Percentiles rank a stretch among this genome's conserved stretches.
These are phyloP conservation scores for Aspergillus ibericus DNA, from an alignment of 2,329 filamentous ascomycete genomes.

Conservation along the genomic window DNA sequence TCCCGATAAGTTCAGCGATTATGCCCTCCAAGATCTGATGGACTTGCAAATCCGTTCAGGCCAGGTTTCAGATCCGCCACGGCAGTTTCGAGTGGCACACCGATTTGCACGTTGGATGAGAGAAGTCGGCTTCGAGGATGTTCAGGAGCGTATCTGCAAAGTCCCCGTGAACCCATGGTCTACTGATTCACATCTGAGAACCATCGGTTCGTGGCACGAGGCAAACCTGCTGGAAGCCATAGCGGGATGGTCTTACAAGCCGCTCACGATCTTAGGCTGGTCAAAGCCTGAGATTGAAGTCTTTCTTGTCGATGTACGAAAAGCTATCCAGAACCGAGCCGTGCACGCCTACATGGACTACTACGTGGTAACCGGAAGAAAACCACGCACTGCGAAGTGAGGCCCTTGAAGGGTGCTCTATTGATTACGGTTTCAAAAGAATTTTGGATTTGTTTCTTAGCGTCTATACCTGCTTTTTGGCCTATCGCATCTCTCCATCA, in stretches of 20 bases:
- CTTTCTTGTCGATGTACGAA: constrained; percentile 46
- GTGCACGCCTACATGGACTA: constrained; percentile 46
- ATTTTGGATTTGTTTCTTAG: background rate
- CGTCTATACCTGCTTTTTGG: background rate
- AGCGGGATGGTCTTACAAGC: constrained; percentile 47
- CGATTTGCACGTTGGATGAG: constrained; percentile 56
- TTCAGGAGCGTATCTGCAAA: constrained; percentile 54
- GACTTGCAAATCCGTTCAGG: constrained; percentile 45
- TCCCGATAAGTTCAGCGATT: constrained; percentile 35
- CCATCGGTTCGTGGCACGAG: constrained; percentile 52
- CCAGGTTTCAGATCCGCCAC: constrained; percentile 43
- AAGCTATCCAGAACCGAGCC: constrained; percentile 40
- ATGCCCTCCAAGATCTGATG: constrained; percentile 51
- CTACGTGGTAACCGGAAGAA: constrained; percentile 41
- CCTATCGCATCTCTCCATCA: background rate
- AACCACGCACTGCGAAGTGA: constrained; percentile 28
- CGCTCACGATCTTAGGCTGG: constrained; percentile 45
- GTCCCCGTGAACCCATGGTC: constrained; percentile 56
- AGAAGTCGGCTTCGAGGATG: constrained; percentile 59
- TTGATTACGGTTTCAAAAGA: background rate
- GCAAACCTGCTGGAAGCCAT: constrained; percentile 47
- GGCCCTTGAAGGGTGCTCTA: constrained; percentile 6
- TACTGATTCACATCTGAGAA: constrained; percentile 47
- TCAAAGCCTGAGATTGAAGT: constrained; percentile 49
- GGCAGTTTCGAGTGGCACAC: constrained; percentile 55